Conservation (phyloP, 371 early-diverging fungal genomes). For the Mucor sp. region DNA sequence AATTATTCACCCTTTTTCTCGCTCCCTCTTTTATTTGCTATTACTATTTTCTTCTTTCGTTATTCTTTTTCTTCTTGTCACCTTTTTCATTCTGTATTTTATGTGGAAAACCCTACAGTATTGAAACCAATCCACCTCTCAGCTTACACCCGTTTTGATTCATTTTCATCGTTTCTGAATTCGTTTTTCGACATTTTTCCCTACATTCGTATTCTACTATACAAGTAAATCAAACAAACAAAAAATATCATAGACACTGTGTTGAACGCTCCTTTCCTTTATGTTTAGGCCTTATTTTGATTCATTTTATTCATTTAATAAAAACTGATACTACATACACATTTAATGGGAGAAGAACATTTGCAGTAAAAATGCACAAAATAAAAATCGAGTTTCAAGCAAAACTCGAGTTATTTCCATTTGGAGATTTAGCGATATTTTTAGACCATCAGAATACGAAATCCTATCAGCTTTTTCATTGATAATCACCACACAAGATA, state of each 20-base stretch:
- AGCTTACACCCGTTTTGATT: background rate
- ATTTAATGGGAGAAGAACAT: background rate
- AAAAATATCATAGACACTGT: background rate
- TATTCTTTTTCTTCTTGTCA: background rate
- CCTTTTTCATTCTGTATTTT: background rate
- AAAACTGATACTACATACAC: background rate
- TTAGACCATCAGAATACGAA: slow-evolving; percentile 4
- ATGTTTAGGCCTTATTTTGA: background rate
- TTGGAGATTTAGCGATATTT: background rate
- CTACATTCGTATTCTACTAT: background rate
- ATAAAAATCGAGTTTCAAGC: background rate
- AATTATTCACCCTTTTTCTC: background rate
- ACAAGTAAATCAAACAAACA: background rate
- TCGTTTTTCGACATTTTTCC: background rate
- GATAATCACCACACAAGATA: background rate
- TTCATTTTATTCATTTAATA: background rate
- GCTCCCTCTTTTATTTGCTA: background rate
- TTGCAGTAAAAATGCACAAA: background rate
- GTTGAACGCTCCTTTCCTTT: background rate
- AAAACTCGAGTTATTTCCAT: background rate
- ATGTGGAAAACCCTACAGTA: background rate
- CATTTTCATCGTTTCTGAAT: background rate
- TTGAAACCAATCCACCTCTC: background rate
- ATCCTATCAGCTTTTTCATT: slow-evolving; percentile 13
- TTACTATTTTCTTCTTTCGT: background rate